Percentiles rank a stretch among this genome's conserved stretches.
phyloP scores from a whole-genome alignment of 352 stramenopile species.

The Globisporangium nunn region DNA sequence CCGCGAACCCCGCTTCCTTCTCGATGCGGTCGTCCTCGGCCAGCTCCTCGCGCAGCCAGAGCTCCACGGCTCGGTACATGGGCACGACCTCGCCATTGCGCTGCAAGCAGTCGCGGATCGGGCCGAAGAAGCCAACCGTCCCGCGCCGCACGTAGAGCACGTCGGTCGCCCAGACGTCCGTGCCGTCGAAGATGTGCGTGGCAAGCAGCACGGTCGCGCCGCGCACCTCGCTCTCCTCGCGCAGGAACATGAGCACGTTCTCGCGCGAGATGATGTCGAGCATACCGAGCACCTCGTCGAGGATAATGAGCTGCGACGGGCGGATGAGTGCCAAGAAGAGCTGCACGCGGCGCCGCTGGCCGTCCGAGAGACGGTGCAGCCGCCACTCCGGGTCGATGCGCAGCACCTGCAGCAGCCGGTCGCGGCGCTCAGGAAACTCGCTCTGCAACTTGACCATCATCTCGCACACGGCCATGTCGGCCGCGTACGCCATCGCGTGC shows the following conservation, averaged over 20 bases:
- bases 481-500: conserved; percentile 81
- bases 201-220: conserved; percentile 66
- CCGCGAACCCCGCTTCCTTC: conserved; percentile 36
- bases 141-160: conserved; percentile 88
- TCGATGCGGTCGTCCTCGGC: conserved; percentile 68
- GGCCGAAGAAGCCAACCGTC: conserved; percentile 45
- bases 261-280: conserved; percentile 94
- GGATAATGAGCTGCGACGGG: conserved; percentile 94
- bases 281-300: conserved; percentile 98
- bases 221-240: conserved; percentile 60
- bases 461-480: conserved; percentile 93
- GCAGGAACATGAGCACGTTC: conserved; percentile 92
- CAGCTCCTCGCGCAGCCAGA: conserved; percentile 91
- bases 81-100: conserved; percentile 49
- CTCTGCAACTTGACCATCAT: conserved; percentile 97
- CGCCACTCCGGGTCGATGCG: conserved; percentile 93
- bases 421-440: conserved; percentile 90
- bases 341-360: conserved; percentile 90
- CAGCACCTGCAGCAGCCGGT: conserved; percentile 92
- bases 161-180: conserved; percentile 94
- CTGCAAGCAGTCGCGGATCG: conserved; percentile 70
- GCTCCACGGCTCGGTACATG: conserved; percentile 90
- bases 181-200: conserved; percentile 97
- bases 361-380: conserved; percentile 76
- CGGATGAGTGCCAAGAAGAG: conserved; percentile 94